Conservation (phyloP, 108 stramenopile species). For the Skeletonema grethae region DNA sequence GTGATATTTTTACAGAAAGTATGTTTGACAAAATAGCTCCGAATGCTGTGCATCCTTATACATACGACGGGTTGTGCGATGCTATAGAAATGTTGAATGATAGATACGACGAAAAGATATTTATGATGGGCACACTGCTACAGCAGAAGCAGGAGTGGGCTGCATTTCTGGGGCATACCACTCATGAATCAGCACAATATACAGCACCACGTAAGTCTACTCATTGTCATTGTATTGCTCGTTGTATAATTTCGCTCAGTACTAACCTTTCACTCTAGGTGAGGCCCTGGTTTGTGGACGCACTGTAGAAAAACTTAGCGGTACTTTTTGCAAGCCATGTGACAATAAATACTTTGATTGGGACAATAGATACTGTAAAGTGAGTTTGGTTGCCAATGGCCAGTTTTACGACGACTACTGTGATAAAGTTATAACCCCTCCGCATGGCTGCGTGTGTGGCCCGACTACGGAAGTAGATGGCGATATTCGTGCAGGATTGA, state of each 20-base stretch:
- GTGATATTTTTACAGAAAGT: conserved; percentile 41
- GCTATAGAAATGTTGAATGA: conserved; percentile 32
- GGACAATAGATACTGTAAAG: conserved; percentile 38
- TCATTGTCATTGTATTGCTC: no score
- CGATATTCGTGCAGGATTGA: conserved; percentile 22
- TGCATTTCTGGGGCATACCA: conserved; percentile 47
- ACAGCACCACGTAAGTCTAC: conserved; percentile 16
- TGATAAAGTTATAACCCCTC: conserved; percentile 44
- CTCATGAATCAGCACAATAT: conserved; percentile 50
- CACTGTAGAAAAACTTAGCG: conserved; percentile 19
- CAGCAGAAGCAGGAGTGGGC: conserved; percentile 47
- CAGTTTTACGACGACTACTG: conserved; percentile 46
- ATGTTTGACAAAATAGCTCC: conserved; percentile 43
- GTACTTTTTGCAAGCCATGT: conserved; percentile 49
- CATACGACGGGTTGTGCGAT: conserved; percentile 44
- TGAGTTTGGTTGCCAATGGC: conserved; percentile 40
- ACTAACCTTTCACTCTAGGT: background rate
- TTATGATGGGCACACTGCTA: conserved; percentile 36
- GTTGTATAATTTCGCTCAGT: no score
- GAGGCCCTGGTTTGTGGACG: conserved; percentile 36
- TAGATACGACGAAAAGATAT: conserved; percentile 44
- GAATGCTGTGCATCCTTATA: conserved; percentile 46
- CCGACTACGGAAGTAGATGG: conserved; percentile 41
- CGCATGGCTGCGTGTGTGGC: conserved; percentile 46
- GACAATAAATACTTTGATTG: conserved; percentile 43